phyloP scores from a whole-genome alignment of 2,329 filamentous ascomycete genomes.

The Xylariales sp. region DNA sequence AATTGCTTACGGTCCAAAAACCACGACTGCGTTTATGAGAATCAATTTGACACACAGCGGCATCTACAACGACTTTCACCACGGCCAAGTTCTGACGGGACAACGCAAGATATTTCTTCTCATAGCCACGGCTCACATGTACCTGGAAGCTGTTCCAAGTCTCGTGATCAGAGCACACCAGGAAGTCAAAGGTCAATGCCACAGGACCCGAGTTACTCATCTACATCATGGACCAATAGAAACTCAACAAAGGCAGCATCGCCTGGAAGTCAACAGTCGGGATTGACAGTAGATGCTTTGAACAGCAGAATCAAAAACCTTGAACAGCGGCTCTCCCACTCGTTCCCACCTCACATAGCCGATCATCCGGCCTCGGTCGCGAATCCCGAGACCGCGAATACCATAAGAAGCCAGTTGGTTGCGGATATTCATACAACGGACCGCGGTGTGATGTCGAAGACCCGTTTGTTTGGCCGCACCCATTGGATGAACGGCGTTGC shows the following conservation, averaged over 20 bases:
- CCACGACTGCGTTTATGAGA: slow-evolving; percentile 42
- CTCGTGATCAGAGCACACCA: background rate
- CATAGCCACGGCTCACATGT: background rate
- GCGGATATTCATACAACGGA: too few relatives aligned
- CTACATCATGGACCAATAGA: background rate
- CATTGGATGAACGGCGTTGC: slow-evolving; percentile 50
- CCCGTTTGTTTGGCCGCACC: slow-evolving; percentile 50
- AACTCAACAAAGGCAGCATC: background rate
- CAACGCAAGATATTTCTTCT: background rate
- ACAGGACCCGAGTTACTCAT: background rate
- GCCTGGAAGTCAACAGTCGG: slow-evolving; percentile 1
- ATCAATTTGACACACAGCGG: slow-evolving; percentile 8
- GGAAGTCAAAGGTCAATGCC: background rate
- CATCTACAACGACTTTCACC: background rate
- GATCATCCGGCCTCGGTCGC: slow-evolving; percentile 18
- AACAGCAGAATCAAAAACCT: slow-evolving; percentile 36
- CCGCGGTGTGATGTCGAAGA: slow-evolving; percentile 48
- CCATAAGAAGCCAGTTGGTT: background rate
- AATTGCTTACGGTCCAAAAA: slow-evolving; percentile 52
- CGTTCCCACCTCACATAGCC: slow-evolving; percentile 23
- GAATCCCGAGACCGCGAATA: background rate
- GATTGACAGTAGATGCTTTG: slow-evolving; percentile 32
- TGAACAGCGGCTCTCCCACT: slow-evolving; percentile 35
- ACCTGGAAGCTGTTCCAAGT: background rate
- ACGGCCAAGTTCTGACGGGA: background rate